Base-by-base conservation (phyloP, 116 monocot genomes). In the Phalaenopsis hybrid region DNA sequence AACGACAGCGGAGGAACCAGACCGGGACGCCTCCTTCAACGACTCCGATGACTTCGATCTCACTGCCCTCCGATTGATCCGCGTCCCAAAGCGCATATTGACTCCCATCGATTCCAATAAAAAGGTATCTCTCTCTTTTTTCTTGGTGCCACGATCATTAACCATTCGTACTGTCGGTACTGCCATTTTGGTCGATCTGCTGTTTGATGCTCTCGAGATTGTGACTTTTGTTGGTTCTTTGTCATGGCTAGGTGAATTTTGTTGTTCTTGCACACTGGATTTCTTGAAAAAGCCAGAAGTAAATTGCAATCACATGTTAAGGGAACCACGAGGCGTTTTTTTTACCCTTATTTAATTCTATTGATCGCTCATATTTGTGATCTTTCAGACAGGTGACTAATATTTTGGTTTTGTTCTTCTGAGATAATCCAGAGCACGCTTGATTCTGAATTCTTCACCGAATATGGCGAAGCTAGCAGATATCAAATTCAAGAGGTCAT, bases 401-500 rank as follows among this genome's bases (percentile, higher is more conserved):
- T 46, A 45, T 75, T 21, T 45, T 0, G 45, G 17, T 75, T 75
- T 45, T 43, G 20, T 46, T 43, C 44, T 75, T 46, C 75, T 75
- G 20, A 75, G 65, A 75, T 73, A n/a, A 52, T 85, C 28, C 85
- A 92, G 92, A 89, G 61, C 82, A 74, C 83, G 82, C 85, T 85
- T 18, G 91, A 95, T 80, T 80, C 78, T 37, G 91, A 90, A 23
- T 95, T 95, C 83, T 95, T 95, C 83, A 95, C 95, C 1, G 95
- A 95, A 74, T 95, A 89, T 82, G 89, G 91, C 28, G 95, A 95
- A 78, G 92, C 91, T 37, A 95, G 83, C 81, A 86, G 82, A 59
- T 95, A 92, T 76, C 86, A 91, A 77, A 89, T 95, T 72, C 89
- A 92, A 73, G 95, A 95, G 81, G 92, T 95, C 59, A 82, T 95